Percentiles rank a stretch among this genome's conserved stretches.
These are phyloP conservation scores for Hanseniaspora singularis DNA, from an alignment of 805 yeast species.

Conservation along the genomic window DNA sequence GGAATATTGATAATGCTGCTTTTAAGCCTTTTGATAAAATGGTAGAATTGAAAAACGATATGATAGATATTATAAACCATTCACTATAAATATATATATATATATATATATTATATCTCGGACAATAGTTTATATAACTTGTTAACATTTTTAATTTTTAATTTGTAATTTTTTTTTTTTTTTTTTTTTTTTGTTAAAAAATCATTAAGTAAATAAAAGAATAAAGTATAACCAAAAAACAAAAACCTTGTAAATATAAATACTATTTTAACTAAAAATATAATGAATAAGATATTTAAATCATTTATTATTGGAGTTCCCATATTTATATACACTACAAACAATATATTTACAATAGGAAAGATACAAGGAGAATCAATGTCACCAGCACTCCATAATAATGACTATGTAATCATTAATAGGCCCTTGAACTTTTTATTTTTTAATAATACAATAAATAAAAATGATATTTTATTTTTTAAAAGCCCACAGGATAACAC, in stretches of 20 bases:
- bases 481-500: conserved; percentile 11
- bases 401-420: not conserved
- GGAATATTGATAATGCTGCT: conserved; percentile 32
- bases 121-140: no score
- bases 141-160: no score
- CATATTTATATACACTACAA: not conserved
- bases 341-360: conserved; percentile 8
- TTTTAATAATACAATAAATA: not conserved
- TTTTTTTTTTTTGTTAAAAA: no score
- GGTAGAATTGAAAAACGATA: conserved; percentile 4
- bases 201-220: no score
- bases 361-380: conserved; percentile 14
- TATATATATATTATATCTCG: not conserved
- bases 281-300: not conserved
- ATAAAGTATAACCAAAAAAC: no score
- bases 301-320: not conserved
- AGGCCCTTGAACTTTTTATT: not conserved
- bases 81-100: not conserved
- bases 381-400: conserved; percentile 5
- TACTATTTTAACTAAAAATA: no score
- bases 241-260: no score
- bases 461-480: conserved; percentile 7
- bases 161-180: no score
- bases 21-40: conserved; percentile 6
- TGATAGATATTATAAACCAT: not conserved